Percentiles rank a stretch among this genome's conserved stretches.
Evolutionary conservation across 1,284 basidiomycete species (phyloP).

Genomic region (Fomitopsis schrenkii): DNA sequence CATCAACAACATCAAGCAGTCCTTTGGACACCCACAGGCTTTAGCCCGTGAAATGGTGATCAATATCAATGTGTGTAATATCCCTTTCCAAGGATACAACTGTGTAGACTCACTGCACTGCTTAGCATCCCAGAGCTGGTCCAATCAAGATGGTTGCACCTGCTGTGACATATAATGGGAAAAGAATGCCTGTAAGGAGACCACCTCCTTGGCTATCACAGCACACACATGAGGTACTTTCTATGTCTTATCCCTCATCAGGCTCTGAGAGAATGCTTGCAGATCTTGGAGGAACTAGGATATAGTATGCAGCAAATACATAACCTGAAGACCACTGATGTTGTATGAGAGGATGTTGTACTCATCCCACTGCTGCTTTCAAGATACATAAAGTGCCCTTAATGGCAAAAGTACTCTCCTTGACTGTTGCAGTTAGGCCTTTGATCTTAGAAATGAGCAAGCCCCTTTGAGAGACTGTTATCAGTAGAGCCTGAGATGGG

Average conservation of each 20-base stretch:
- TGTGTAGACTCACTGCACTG: background rate
- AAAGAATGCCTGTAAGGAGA: slow-evolving; percentile 68
- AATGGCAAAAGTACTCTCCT: no score
- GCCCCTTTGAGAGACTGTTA: no score
- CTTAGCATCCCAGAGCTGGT: slow-evolving; percentile 47
- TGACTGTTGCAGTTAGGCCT: no score
- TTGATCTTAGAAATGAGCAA: no score
- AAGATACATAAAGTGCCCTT: no score
- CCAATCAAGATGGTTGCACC: slow-evolving; percentile 85
- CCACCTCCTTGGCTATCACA: slow-evolving; percentile 85
- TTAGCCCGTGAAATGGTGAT: slow-evolving; percentile 57
- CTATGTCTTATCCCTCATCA: slow-evolving; percentile 7
- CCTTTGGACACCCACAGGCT: slow-evolving; percentile 90
- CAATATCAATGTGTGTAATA: slow-evolving; percentile 54
- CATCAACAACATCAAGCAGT: slow-evolving; percentile 89
- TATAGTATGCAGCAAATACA: slow-evolving; percentile 54
- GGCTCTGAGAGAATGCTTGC: background rate
- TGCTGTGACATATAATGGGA: slow-evolving; percentile 84
- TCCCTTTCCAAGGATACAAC: background rate
- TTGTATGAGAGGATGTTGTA: slow-evolving; percentile 38
- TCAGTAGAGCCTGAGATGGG: no score
- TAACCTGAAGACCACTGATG: slow-evolving; percentile 45
- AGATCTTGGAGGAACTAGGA: slow-evolving; percentile 72
- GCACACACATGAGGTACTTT: slow-evolving; percentile 70
- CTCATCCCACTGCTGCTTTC: no score